phyloP scores from a whole-genome alignment of 371 early-diverging fungal species.

The Vavraia culicis region DNA sequence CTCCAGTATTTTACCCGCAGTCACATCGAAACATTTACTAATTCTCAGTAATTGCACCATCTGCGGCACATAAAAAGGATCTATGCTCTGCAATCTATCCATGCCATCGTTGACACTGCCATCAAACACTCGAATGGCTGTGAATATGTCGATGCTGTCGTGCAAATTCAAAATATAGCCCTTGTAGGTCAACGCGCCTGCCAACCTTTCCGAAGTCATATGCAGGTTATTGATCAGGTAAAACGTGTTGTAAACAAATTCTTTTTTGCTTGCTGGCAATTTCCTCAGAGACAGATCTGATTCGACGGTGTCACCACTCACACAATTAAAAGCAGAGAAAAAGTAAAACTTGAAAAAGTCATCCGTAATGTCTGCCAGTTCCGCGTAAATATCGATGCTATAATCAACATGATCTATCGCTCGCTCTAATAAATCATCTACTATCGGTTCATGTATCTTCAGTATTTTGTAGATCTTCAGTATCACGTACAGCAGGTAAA shows the following conservation, averaged over 20 bases:
- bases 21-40: slow-evolving; percentile 37
- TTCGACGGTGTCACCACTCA: background rate
- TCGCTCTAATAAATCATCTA: background rate
- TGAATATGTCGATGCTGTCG: slow-evolving; percentile 4
- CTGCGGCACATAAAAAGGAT: slow-evolving; percentile 82
- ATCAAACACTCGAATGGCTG: slow-evolving; percentile 4
- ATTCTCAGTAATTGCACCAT: slow-evolving; percentile 76
- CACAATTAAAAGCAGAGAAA: background rate
- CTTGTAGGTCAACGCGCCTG: background rate
- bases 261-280: background rate
- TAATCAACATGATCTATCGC: background rate
- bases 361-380: slow-evolving; percentile 1
- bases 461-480: slow-evolving; percentile 14
- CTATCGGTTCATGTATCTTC: background rate
- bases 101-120: slow-evolving; percentile 1
- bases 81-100: background rate
- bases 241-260: background rate
- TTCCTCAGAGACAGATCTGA: background rate
- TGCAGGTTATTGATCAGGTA: slow-evolving; percentile 6
- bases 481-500: slow-evolving; percentile 6
- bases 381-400: background rate
- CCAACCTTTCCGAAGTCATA: slow-evolving; percentile 3
- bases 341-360: slow-evolving; percentile 7
- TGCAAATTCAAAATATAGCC: background rate
- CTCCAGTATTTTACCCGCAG: background rate